Evolutionary conservation across 345 rosid genomes (phyloP), one percentile per base, ranked within the genome.

Genomic region (Barbarea vulgaris): DNA sequence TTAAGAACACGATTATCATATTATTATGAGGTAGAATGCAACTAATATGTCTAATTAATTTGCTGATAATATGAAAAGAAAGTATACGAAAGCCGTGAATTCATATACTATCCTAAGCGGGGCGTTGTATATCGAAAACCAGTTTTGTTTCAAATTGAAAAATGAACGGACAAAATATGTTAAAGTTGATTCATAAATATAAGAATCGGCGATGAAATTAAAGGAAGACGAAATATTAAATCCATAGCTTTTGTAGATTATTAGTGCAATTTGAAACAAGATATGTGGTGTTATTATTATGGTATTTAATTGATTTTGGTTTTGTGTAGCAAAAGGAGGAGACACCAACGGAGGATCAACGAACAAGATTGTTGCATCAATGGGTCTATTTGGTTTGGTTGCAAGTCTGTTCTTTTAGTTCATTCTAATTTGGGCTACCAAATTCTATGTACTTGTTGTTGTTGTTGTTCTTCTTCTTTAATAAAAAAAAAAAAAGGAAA

Each of bases 371-470:
- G 33, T 28, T 62, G 70, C 18, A 65, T 71, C 81, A 8, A 39
- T 71, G 25, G 72, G 62, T 64, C 57, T 71, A 21, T 30, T 77
- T 47, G 63, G 67, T 77, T 72, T 77, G 48, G 66, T 67, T 65
- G 73, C 77, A 71, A 71, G 62, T 57, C 4, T 77, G 4, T 63
- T 77, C 4, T 14, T 77, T 15, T 55, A 70, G 47, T 50, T 37
- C 2, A 31, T 12, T 44, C 2, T 2, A 19, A 7, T 11, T 47
- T 51, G 34, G 25, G 6, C 54, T 7, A 50, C 24, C 1, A 21
- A 28, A 30, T 41, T 24, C 4, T 10, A 19, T 42, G 74, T 25
- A 34, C 14, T 13, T 53, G 3, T 15, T 24, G 15, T 57, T 47
- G 10, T n/a, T 15, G 2, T 27, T 27, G 2, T 4, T 1, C 1